Percentiles rank a stretch among this genome's conserved stretches.
Conservation (phyloP, 129 eudicot genomes). For the Chrysanthemum seticuspe region DNA sequence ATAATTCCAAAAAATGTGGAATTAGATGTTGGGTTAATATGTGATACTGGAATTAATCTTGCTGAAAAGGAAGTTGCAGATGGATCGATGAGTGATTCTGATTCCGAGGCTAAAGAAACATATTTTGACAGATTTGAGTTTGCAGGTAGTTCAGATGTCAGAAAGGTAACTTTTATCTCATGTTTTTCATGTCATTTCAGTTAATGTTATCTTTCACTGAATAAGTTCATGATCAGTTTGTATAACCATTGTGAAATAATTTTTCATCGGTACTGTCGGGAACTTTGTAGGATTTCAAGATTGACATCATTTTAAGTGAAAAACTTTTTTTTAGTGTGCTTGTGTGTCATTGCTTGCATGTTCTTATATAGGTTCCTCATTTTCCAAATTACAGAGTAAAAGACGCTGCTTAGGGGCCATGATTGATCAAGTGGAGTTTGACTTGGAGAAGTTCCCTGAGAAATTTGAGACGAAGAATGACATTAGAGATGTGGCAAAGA, state of each 20-base stretch:
- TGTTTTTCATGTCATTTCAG: background rate
- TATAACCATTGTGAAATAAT: background rate
- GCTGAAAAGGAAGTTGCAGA: too few relatives aligned
- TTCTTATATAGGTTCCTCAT: background rate
- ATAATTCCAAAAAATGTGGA: too few relatives aligned
- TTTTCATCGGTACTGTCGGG: background rate
- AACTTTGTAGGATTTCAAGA: background rate
- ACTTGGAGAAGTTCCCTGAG: constrained; percentile 17
- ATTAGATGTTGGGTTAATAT: too few relatives aligned
- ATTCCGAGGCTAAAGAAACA: too few relatives aligned
- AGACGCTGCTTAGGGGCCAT: constrained; percentile 14
- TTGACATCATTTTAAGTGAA: background rate
- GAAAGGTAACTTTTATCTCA: constrained; percentile 29
- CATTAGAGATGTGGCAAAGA: too few relatives aligned
- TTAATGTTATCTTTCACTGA: background rate
- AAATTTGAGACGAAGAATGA: too few relatives aligned
- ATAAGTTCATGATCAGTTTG: background rate
- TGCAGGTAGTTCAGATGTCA: background rate
- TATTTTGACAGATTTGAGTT: too few relatives aligned
- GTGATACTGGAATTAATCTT: too few relatives aligned
- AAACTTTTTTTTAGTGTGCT: background rate
- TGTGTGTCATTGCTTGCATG: background rate
- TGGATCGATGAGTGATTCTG: too few relatives aligned
- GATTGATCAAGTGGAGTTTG: constrained; percentile 11
- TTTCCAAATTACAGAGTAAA: constrained; percentile 22